Evolutionary conservation across 108 stramenopile genomes (phyloP), one percentile per base, ranked within the genome.

Genomic region (Hondaea fermentalgiana): DNA sequence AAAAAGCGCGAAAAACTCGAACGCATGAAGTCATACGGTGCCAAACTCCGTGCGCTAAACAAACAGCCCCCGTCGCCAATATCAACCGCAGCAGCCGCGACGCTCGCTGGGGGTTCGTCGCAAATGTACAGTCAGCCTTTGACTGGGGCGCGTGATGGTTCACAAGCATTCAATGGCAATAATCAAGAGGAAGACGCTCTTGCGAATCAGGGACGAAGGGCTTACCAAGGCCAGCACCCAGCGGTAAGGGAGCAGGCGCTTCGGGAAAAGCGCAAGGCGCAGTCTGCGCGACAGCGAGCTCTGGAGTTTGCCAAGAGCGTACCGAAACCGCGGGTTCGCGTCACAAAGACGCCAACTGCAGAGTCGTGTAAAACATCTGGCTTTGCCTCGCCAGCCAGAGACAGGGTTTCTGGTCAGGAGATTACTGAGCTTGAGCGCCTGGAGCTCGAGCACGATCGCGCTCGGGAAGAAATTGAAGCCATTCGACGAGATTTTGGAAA

Each of bases 251-350:
- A 88, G 10, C 45, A 59, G 23, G 45, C 58, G 5, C 21, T 25
- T 59, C 87, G 71, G 12, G 71, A 88, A n/a, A 87, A 87, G 3
- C 60, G 87, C 16, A 88, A 88, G 25, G 25, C 57, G 8, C 53
- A 88, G 44, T 88, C 87, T 19, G 87, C 64, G 16, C 51, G 90
- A 19, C 71, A 88, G 35, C 44, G 72, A 10, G 90, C 90, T 8
- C 28, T 90, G 14, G 88, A 90, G 87, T 90, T 90, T 90, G 87
- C 90, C 21, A 88, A 87, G 47, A 90, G 87, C 29, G 72, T 90
- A 4, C 90, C 90, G 2, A 88, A 88, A 25, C 90, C 90, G 5
- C 23, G 49, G 12, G 88, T 87, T n/a, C 49, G 51, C 42, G 72
- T 49, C 83, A 60, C 29, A 23, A 55, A 28, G 35, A 87, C 53